Evolutionary conservation across 2,329 filamentous ascomycete species (phyloP).

Genomic region (Trichoderma oligosporum): DNA sequence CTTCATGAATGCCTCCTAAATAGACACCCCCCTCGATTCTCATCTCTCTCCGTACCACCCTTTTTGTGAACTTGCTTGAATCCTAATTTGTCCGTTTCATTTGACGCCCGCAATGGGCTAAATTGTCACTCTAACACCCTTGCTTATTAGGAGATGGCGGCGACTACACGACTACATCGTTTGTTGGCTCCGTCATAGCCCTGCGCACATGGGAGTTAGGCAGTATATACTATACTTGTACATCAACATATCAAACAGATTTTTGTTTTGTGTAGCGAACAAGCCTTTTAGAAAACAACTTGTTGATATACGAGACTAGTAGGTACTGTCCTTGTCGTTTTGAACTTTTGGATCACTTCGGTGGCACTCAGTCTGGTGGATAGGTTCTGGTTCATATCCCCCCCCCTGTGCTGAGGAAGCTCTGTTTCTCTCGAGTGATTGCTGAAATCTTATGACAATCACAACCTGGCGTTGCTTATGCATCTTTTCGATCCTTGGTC

Average conservation of each 20-base stretch:
- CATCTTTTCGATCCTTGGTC: constrained; percentile 14
- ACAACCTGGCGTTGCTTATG: constrained; percentile 7
- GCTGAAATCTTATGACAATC: neutral
- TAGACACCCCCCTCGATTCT: neutral
- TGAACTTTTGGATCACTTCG: no score
- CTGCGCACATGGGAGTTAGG: no score
- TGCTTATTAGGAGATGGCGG: neutral
- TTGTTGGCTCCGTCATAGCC: neutral
- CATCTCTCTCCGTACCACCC: neutral
- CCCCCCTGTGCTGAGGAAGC: no score
- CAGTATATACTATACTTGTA: no score
- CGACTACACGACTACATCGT: neutral
- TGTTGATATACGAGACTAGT: no score
- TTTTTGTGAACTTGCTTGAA: neutral
- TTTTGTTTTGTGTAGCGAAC: no score
- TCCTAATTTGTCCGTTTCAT: constrained; percentile 10
- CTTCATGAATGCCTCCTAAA: neutral
- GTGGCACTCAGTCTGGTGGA: no score
- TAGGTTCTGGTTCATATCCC: no score
- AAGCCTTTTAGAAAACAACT: no score
- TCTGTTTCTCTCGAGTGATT: neutral
- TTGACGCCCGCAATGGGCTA: constrained; percentile 11
- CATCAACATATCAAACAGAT: no score
- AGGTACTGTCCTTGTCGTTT: no score
- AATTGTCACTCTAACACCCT: neutral